Percentiles rank a stretch among this genome's conserved stretches.
phyloP scores from a whole-genome alignment of 805 yeast species.

The Scheffersomyces stipitis region DNA sequence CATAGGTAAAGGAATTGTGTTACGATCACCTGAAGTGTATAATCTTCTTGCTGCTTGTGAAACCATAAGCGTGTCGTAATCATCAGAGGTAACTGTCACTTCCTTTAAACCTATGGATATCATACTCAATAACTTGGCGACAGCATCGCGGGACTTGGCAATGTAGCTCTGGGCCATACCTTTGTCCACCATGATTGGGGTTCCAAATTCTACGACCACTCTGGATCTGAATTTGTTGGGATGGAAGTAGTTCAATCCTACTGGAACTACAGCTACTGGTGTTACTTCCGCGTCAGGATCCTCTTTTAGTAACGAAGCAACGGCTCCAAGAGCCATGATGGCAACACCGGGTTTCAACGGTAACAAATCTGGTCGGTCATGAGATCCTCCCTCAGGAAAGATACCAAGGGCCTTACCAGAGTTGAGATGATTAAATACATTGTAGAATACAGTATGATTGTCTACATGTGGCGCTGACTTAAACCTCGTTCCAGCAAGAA shows the following conservation, averaged over 20 bases:
- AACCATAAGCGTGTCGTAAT: slow-evolving; percentile 42
- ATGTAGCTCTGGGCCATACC: slow-evolving; percentile 27
- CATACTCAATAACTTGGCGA: slow-evolving; percentile 24
- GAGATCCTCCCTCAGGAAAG: slow-evolving; percentile 47
- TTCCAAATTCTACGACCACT: slow-evolving; percentile 43
- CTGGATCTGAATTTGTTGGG: slow-evolving; percentile 41
- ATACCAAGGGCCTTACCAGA: slow-evolving; percentile 36
- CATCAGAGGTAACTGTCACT: slow-evolving; percentile 41
- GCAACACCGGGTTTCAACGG: slow-evolving; percentile 48
- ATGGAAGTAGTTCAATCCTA: slow-evolving; percentile 44
- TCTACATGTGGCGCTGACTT: slow-evolving; percentile 42
- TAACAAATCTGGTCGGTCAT: slow-evolving; percentile 41
- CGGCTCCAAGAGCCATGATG: slow-evolving; percentile 45
- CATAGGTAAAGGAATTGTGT: slow-evolving; percentile 37
- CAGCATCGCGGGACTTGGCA: slow-evolving; percentile 26
- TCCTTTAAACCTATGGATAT: slow-evolving; percentile 36
- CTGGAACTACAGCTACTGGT: slow-evolving; percentile 35
- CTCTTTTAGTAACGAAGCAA: slow-evolving; percentile 22
- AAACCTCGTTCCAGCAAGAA: slow-evolving; percentile 28
- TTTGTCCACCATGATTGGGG: slow-evolving; percentile 35
- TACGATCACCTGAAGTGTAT: slow-evolving; percentile 34
- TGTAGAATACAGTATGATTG: slow-evolving; percentile 32
- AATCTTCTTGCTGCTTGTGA: slow-evolving; percentile 44
- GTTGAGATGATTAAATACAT: slow-evolving; percentile 39
- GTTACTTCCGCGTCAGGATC: slow-evolving; percentile 13